Percentiles rank a stretch among this genome's conserved stretches.
Evolutionary conservation across 352 stramenopile genomes (phyloP).

Genomic region (Phytopythium aichiense): DNA sequence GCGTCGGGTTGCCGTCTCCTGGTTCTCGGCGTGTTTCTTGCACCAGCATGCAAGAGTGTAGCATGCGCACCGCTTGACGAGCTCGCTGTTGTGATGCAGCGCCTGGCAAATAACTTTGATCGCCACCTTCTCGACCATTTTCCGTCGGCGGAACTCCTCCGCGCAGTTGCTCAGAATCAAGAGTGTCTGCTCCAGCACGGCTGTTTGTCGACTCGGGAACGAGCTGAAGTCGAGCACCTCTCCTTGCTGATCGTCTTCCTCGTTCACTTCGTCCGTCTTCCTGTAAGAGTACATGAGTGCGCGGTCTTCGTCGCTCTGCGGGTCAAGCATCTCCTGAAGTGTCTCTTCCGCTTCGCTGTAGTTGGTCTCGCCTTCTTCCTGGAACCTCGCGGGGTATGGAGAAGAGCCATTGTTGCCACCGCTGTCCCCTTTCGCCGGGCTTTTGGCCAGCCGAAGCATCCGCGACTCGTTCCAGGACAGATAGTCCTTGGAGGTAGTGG

Average conservation of each 20-base stretch:
- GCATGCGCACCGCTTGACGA: constrained; percentile 65
- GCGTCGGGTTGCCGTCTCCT: constrained; percentile 41
- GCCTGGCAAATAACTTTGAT: constrained; percentile 57
- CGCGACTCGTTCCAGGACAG: constrained; percentile 44
- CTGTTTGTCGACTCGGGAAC: constrained; percentile 49
- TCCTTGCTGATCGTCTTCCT: constrained; percentile 10
- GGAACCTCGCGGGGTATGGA: background rate
- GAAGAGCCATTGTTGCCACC: background rate
- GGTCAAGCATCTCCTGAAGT: constrained; percentile 3
- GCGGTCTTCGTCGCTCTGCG: background rate
- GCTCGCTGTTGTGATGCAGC: constrained; percentile 54
- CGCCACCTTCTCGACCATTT: constrained; percentile 40
- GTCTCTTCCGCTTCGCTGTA: constrained; percentile 8
- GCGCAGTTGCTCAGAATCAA: constrained; percentile 71
- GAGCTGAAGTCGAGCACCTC: constrained; percentile 44
- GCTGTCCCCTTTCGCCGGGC: background rate
- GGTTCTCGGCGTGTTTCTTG: constrained; percentile 38
- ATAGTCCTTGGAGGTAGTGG: constrained; percentile 39
- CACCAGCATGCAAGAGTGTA: constrained; percentile 65
- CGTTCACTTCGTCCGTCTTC: constrained; percentile 9
- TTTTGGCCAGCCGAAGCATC: constrained; percentile 16
- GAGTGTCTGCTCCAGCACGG: constrained; percentile 62
- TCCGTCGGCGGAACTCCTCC: constrained; percentile 32
- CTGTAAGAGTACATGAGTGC: constrained; percentile 9
- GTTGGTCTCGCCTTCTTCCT: constrained; percentile 4